These are phyloP conservation scores for Chlorella sp. DNA, from an alignment of 139 green algal species.

Conservation along the genomic window DNA sequence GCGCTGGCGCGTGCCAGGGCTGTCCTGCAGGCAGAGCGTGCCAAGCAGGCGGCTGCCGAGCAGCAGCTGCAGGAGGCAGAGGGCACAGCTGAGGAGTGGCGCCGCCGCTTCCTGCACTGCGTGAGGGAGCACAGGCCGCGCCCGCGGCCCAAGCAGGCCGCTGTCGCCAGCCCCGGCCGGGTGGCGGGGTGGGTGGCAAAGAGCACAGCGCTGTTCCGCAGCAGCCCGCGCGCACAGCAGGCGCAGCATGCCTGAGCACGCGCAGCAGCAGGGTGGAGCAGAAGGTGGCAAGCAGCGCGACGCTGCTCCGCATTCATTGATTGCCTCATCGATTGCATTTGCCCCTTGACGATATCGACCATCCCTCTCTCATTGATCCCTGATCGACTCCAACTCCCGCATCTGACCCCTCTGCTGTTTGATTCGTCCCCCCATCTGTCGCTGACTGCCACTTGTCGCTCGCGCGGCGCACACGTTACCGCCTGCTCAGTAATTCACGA, in stretches of 20 bases:
- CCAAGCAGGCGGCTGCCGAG: not conserved
- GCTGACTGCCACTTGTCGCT: too few species aligned
- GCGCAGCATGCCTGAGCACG: not conserved
- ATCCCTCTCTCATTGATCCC: too few species aligned
- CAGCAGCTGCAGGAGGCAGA: not conserved
- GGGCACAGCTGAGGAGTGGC: not conserved
- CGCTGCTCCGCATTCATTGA: not conserved
- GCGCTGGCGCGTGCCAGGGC: not conserved
- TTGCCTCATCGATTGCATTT: too few species aligned
- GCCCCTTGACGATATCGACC: too few species aligned
- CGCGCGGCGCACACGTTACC: not conserved
- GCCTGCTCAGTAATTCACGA: not conserved
- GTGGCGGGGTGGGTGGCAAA: not conserved
- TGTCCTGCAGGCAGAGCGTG: not conserved
- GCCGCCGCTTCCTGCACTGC: not conserved
- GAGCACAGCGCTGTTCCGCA: not conserved
- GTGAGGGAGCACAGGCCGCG: slow-evolving; percentile 3
- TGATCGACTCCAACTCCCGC: not conserved
- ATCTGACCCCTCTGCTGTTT: too few species aligned
- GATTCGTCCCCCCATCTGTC: too few species aligned
- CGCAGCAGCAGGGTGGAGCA: not conserved
- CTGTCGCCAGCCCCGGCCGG: too few species aligned
- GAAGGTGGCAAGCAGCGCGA: not conserved
- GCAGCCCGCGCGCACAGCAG: not conserved
- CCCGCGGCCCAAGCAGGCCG: not conserved